phyloP scores from a whole-genome alignment of 2,329 filamentous ascomycete genomes.

The Cladophialophora chaetospira region DNA sequence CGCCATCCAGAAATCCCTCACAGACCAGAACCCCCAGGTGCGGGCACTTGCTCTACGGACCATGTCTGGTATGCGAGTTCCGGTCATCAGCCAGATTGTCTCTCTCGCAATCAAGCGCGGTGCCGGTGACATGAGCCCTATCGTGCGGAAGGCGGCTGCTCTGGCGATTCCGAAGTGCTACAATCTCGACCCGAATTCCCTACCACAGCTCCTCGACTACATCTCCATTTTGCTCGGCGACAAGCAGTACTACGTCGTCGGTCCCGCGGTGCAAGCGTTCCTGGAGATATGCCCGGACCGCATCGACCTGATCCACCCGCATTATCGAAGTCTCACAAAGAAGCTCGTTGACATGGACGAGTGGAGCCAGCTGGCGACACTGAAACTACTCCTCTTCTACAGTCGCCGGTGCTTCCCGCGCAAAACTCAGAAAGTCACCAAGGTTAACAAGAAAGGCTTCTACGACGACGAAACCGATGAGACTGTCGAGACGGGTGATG shows the following conservation, averaged over 20 bases:
- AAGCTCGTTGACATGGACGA: conserved; percentile 99
- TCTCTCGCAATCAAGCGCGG: conserved; percentile 94
- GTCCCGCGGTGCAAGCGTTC: conserved; percentile 86
- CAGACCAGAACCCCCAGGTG: conserved; percentile 86
- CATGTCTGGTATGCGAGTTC: conserved; percentile 96
- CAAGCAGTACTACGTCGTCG: conserved; percentile 94
- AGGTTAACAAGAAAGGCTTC: conserved; percentile 67
- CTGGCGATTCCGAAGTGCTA: conserved; percentile 96
- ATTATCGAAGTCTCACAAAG: conserved; percentile 80
- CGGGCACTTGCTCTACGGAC: conserved; percentile 90
- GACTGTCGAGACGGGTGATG: conserved; percentile 51
- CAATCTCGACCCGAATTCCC: conserved; percentile 79
- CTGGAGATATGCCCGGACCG: conserved; percentile 85
- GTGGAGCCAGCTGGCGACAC: conserved; percentile 86
- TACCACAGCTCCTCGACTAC: conserved; percentile 83
- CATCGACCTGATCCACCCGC: conserved; percentile 84
- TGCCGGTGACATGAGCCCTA: conserved; percentile 87
- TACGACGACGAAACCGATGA: conserved; percentile 69
- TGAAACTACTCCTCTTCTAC: conserved; percentile 82
- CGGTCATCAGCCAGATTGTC: conserved; percentile 96
- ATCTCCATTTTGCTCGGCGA: conserved; percentile 78
- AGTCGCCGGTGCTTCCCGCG: conserved; percentile 83
- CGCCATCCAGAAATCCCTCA: conserved; percentile 96
- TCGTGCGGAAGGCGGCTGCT: conserved; percentile 89
- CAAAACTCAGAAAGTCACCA: conserved; percentile 61